phyloP scores from a whole-genome alignment of 352 stramenopile genomes.

The Globisporangium abappressorium region DNA sequence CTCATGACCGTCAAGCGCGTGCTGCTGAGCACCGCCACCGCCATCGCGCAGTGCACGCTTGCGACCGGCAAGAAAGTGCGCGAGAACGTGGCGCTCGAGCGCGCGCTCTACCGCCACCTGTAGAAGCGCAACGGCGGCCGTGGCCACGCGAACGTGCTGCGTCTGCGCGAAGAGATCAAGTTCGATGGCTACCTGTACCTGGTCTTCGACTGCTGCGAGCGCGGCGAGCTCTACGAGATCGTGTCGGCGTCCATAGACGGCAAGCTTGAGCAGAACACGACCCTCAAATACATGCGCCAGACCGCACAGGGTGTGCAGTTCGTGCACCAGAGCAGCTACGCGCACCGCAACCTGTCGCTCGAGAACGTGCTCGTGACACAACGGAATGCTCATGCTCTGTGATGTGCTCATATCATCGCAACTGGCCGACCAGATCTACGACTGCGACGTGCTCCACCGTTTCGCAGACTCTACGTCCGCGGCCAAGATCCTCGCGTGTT shows the following conservation, averaged over 20 bases:
- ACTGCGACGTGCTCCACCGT: too few relatives aligned
- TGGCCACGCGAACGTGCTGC: conserved; percentile 63
- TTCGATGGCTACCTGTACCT: conserved; percentile 80
- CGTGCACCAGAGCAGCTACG: conserved; percentile 70
- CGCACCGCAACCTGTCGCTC: conserved; percentile 78
- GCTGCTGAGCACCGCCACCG: conserved; percentile 49
- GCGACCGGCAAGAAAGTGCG: conserved; percentile 67
- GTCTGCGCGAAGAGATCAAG: conserved; percentile 70
- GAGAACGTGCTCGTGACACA: conserved; percentile 78
- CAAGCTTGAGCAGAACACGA: conserved; percentile 38
- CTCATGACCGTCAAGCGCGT: conserved; percentile 79
- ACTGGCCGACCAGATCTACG: too few relatives aligned
- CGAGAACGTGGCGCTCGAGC: conserved; percentile 79
- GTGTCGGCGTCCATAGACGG: conserved; percentile 53
- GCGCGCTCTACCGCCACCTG: conserved; percentile 62
- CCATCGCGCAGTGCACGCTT: conserved; percentile 46
- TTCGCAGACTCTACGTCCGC: too few relatives aligned
- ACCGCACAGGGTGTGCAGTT: conserved; percentile 73
- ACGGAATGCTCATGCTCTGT: too few relatives aligned
- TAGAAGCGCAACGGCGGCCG: conserved; percentile 49
- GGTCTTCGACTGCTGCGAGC: conserved; percentile 68
- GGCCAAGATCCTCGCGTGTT: too few relatives aligned
- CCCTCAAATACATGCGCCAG: conserved; percentile 60
- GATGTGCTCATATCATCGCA: too few relatives aligned
- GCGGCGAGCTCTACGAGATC: conserved; percentile 78